Evolutionary conservation across 495 filamentous ascomycete genomes (phyloP).

Genomic region (Neurospora sp.): DNA sequence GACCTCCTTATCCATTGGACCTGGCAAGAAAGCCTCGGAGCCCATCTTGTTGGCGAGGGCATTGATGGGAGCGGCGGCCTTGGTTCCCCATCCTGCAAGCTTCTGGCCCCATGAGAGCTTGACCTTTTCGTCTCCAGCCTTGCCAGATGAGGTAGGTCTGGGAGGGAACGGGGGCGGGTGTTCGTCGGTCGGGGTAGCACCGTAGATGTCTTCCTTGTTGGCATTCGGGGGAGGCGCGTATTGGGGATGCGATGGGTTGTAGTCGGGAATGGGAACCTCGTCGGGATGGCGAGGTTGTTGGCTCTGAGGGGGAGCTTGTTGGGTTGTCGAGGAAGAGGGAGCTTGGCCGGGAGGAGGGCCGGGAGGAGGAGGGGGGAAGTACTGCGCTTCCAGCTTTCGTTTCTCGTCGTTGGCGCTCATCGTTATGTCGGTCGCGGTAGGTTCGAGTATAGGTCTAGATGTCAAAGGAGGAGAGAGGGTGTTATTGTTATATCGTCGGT

Average conservation of each 20-base stretch:
- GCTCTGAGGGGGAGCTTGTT: too few relatives aligned
- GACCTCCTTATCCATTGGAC: constrained; percentile 69
- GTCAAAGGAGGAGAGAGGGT: background rate
- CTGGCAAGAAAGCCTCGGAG: constrained; percentile 65
- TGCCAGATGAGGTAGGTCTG: background rate
- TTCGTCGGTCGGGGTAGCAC: constrained; percentile 14
- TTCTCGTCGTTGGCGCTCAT: background rate
- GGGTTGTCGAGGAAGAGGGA: background rate
- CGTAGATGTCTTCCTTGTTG: constrained; percentile 14
- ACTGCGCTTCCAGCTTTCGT: constrained; percentile 6
- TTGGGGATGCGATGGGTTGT: background rate
- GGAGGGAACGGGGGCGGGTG: constrained; percentile 13
- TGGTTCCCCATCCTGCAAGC: constrained; percentile 17
- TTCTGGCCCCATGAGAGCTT: constrained; percentile 18
- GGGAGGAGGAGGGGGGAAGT: constrained; percentile 16
- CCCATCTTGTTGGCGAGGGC: constrained; percentile 50
- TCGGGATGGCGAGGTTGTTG: constrained; percentile 11
- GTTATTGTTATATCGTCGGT: background rate
- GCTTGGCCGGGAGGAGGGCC: constrained; percentile 7
- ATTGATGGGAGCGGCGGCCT: constrained; percentile 53
- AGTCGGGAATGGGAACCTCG: constrained; percentile 21
- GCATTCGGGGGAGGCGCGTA: background rate
- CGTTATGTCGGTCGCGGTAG: background rate
- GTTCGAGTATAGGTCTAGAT: background rate
- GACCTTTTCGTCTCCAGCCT: constrained; percentile 4